phyloP scores from a whole-genome alignment of 1,284 basidiomycete genomes.

The Crocinoboletus sp. region DNA sequence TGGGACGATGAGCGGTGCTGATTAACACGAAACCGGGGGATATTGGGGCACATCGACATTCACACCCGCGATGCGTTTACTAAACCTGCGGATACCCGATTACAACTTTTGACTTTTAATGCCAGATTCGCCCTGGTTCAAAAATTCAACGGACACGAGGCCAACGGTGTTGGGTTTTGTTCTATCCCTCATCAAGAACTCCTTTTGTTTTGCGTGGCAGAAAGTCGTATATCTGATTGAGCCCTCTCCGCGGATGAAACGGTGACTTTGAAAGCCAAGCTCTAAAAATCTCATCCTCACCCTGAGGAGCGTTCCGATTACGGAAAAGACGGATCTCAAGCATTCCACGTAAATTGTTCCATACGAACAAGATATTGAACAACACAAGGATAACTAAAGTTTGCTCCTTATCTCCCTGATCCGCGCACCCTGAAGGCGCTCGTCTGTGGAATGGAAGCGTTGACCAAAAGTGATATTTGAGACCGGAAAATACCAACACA shows the following conservation, averaged over 20 bases:
- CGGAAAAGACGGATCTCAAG: no score
- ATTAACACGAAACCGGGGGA: background rate
- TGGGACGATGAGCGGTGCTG: conserved; percentile 6
- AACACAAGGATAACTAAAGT: conserved; percentile 33
- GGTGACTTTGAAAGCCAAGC: background rate
- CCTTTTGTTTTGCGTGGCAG: conserved; percentile 15
- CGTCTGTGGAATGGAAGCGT: conserved; percentile 38
- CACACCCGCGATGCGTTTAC: conserved; percentile 7
- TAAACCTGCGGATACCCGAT: background rate
- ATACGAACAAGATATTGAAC: background rate
- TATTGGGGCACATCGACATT: background rate
- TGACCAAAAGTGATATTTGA: background rate
- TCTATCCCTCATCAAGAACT: conserved; percentile 12
- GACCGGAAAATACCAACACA: conserved; percentile 30
- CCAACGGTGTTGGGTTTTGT: background rate
- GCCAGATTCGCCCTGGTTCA: background rate
- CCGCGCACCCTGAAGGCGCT: conserved; percentile 46
- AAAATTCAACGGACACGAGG: conserved; percentile 18
- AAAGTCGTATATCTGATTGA: background rate
- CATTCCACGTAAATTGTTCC: background rate
- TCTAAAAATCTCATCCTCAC: background rate
- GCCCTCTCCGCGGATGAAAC: background rate
- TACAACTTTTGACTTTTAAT: background rate
- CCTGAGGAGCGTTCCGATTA: no score
- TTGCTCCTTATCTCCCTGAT: conserved; percentile 48